Percentiles rank a stretch among this genome's conserved stretches.
phyloP scores from a whole-genome alignment of 352 stramenopile species.

The Globisporangium viniferum region DNA sequence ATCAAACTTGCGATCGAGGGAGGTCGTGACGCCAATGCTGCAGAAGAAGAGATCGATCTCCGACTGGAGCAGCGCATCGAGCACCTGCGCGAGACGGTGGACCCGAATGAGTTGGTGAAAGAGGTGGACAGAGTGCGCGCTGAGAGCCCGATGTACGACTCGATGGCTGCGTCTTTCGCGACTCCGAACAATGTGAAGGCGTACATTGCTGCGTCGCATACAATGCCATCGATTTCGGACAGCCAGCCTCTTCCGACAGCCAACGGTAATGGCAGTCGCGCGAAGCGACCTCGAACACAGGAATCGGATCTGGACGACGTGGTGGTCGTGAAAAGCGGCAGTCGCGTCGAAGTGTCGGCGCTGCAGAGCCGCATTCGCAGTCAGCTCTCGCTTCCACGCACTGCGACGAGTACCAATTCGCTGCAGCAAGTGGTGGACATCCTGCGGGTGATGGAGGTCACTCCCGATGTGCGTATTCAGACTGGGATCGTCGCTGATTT shows the following conservation, averaged over 20 bases:
- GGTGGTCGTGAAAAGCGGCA: conserved; percentile 62
- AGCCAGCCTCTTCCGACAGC: conserved; percentile 18
- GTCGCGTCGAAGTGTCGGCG: conserved; percentile 54
- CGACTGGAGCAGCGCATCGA: conserved; percentile 79
- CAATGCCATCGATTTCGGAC: conserved; percentile 44
- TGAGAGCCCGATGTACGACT: conserved; percentile 63
- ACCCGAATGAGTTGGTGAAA: conserved; percentile 79
- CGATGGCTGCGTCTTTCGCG: conserved; percentile 62
- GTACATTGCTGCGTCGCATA: conserved; percentile 54
- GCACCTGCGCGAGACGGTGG: conserved; percentile 54
- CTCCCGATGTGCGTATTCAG: conserved; percentile 67
- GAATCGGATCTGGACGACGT: conserved; percentile 66
- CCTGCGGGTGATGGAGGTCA: conserved; percentile 72
- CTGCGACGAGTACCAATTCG: conserved; percentile 53
- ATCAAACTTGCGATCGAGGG: conserved; percentile 71
- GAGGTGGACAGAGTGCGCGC: conserved; percentile 69
- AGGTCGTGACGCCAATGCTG: conserved; percentile 48
- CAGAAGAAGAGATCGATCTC: conserved; percentile 75
- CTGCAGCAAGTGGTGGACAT: conserved; percentile 80
- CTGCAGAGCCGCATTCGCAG: conserved; percentile 71
- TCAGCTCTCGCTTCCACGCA: conserved; percentile 53
- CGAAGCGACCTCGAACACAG: conserved; percentile 60
- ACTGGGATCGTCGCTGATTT: conserved; percentile 68
- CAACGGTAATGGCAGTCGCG: conserved; percentile 15
- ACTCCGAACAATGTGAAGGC: conserved; percentile 51